Percentiles rank a stretch among this genome's conserved stretches.
phyloP scores from a whole-genome alignment of 257 asterid genomes.

The Jacaranda copaia region DNA sequence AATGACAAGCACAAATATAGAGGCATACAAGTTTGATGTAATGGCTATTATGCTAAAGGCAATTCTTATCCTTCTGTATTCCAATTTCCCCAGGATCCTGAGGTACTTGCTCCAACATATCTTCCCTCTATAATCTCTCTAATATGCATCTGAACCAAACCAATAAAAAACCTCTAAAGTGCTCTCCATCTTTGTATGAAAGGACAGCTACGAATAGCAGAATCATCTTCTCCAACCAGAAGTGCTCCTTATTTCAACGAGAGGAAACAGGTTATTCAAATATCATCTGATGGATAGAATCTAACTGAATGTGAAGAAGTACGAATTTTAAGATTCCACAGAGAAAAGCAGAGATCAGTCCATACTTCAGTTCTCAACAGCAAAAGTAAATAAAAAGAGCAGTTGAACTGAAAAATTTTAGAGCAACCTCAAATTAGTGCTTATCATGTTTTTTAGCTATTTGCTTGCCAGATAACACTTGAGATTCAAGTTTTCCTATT shows the following conservation, averaged over 20 bases:
- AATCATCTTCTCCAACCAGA: slow-evolving; percentile 8
- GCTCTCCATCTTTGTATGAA: slow-evolving; percentile 7
- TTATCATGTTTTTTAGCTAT: neutral
- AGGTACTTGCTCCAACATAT: neutral
- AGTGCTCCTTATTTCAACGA: neutral
- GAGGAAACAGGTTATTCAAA: neutral
- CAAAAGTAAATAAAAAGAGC: neutral
- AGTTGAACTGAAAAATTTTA: neutral
- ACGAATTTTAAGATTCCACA: neutral
- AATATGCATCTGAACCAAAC: slow-evolving; percentile 16
- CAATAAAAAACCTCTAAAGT: slow-evolving; percentile 9
- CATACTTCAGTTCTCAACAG: slow-evolving; percentile 7
- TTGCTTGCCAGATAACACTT: slow-evolving; percentile 3
- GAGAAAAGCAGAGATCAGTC: slow-evolving; percentile 4
- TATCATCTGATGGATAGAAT: slow-evolving; percentile 12
- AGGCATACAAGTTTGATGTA: neutral
- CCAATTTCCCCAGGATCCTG: slow-evolving; percentile 19
- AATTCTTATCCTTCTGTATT: neutral
- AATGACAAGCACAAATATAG: slow-evolving; percentile 11
- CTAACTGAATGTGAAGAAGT: neutral
- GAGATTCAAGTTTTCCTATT: neutral
- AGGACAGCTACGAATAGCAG: neutral
- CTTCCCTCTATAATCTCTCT: neutral
- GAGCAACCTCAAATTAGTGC: slow-evolving; percentile 8
- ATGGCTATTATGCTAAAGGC: slow-evolving; percentile 15